These are phyloP conservation scores for Hymenoscyphus albidus DNA, from an alignment of 2,329 filamentous ascomycete species.

Conservation along the genomic window DNA sequence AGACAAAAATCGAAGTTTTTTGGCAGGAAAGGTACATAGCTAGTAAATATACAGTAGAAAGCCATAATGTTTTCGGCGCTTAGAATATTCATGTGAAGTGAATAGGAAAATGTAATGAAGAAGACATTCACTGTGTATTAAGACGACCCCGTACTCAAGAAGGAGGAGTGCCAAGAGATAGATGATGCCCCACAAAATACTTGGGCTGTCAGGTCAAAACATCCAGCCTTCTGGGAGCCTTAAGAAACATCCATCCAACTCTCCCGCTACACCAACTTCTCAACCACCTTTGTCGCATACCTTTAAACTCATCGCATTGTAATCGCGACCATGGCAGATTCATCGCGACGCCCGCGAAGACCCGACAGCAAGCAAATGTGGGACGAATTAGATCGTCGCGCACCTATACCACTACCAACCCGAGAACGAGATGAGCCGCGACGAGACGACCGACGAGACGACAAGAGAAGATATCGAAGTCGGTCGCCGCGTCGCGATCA, in stretches of 20 bases:
- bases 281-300: background rate
- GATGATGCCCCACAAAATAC: background rate
- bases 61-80: background rate
- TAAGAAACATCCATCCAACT: background rate
- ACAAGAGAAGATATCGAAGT: constrained; percentile 36
- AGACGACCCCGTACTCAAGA: background rate
- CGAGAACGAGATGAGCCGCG: constrained; percentile 26
- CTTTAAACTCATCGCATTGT: background rate
- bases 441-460: constrained; percentile 38
- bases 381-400: constrained; percentile 46
- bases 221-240: background rate
- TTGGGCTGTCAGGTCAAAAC: background rate
- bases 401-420: constrained; percentile 34
- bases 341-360: constrained; percentile 45
- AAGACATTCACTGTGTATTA: background rate
- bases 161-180: background rate
- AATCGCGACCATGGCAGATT: constrained; percentile 45
- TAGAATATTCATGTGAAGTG: too few species aligned
- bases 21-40: background rate
- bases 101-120: background rate
- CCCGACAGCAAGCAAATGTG: constrained; percentile 60
- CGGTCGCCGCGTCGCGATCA: constrained; percentile 33
- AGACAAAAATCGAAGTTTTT: background rate
- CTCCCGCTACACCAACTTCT: background rate
- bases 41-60: background rate